Conservation (phyloP, 2,329 filamentous ascomycete species). For the Ceratocystis eucalypticola region DNA sequence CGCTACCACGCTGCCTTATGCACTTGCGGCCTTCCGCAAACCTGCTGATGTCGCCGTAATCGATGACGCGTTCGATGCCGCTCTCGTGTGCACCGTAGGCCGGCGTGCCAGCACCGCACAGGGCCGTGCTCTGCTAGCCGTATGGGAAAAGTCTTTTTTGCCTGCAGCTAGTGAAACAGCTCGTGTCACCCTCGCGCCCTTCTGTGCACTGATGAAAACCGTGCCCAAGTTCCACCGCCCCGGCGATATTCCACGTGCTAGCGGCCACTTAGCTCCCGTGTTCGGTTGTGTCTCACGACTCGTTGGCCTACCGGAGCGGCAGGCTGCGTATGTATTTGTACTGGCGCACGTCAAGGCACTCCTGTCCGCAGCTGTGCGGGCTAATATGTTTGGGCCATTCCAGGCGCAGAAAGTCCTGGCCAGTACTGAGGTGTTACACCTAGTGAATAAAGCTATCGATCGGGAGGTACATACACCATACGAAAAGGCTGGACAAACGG, state of each 20-base stretch:
- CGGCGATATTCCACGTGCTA: constrained; percentile 46
- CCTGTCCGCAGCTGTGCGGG: constrained; percentile 61
- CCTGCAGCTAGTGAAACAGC: constrained; percentile 20
- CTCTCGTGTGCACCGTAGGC: constrained; percentile 65
- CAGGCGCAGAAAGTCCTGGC: constrained; percentile 64
- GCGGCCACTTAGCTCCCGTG: constrained; percentile 51
- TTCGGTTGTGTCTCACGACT: constrained; percentile 52
- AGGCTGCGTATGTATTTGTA: constrained; percentile 62
- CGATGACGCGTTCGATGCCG: constrained; percentile 65
- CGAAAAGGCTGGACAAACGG: constrained; percentile 58
- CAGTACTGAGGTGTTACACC: constrained; percentile 40
- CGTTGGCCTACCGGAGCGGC: constrained; percentile 45
- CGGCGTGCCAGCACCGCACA: constrained; percentile 62
- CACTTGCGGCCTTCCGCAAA: constrained; percentile 50
- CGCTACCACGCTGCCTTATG: constrained; percentile 59
- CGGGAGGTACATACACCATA: constrained; percentile 45
- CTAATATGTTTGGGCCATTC: constrained; percentile 67
- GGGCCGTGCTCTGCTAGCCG: constrained; percentile 56
- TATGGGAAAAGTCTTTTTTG: constrained; percentile 62
- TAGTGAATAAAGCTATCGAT: constrained; percentile 45
- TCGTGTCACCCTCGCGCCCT: constrained; percentile 31
- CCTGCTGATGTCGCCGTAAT: constrained; percentile 40
- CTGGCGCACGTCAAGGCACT: constrained; percentile 65
- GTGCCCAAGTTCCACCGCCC: constrained; percentile 50
- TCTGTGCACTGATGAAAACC: constrained; percentile 56